Evolutionary conservation across 805 yeast species (phyloP).

Genomic region (Wickerhamomyces kurtzmanii): DNA sequence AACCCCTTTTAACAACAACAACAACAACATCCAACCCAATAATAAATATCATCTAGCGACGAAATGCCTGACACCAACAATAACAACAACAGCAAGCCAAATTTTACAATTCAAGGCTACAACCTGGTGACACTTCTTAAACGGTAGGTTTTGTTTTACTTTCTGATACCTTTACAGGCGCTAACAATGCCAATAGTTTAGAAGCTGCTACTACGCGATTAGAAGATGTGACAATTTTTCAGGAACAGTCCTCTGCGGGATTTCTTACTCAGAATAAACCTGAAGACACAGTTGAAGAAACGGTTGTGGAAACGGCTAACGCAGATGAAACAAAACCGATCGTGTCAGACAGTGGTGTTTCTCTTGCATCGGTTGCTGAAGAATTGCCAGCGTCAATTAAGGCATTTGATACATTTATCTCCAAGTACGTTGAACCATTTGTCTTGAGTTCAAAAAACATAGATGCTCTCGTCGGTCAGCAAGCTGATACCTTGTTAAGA

Average conservation of each 20-base stretch:
- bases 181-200: too few relatives aligned
- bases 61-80: constrained; percentile 10
- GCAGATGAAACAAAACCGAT: constrained; percentile 4
- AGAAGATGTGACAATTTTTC: constrained; percentile 79
- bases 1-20: too few relatives aligned
- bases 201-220: constrained; percentile 92
- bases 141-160: too few relatives aligned
- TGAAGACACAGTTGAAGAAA: constrained; percentile 5
- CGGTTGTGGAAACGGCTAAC: constrained; percentile 4
- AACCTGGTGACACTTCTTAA: constrained; percentile 74
- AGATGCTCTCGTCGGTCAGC: constrained; percentile 48
- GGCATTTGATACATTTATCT: constrained; percentile 47
- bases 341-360: constrained; percentile 1
- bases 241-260: constrained; percentile 38
- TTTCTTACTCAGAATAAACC: constrained; percentile 10
- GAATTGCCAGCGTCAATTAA: constrained; percentile 32
- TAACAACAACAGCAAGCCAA: too few relatives aligned
- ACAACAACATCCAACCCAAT: too few relatives aligned
- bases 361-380: constrained; percentile 8
- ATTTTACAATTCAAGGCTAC: constrained; percentile 55
- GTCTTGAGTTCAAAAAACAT: constrained; percentile 39
- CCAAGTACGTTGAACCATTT: constrained; percentile 48
- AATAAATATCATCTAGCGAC: too few relatives aligned
- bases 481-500: constrained; percentile 34
- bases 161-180: too few relatives aligned